phyloP scores from a whole-genome alignment of 345 rosid genomes.

The Moricandia moricandioides region DNA sequence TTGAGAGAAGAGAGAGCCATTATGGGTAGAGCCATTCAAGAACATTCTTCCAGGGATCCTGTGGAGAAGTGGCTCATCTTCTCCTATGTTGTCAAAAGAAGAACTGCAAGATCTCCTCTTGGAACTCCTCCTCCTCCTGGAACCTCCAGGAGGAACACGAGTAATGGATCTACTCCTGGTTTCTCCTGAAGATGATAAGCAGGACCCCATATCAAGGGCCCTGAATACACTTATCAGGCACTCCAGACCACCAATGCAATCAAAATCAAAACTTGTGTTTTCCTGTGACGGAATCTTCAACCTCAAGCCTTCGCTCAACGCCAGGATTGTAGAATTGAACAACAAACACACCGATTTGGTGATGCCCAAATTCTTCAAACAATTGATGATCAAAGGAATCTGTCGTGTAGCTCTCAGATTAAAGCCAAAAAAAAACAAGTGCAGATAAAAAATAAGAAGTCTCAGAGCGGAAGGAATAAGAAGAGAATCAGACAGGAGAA shows the following conservation, averaged over 20 bases:
- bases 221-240: conserved; percentile 79
- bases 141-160: background rate
- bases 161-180: conserved; percentile 48
- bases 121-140: conserved; percentile 53
- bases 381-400: background rate
- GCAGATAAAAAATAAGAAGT: background rate
- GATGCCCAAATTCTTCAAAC: background rate
- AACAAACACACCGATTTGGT: background rate
- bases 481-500: conserved; percentile 3
- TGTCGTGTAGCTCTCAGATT: background rate
- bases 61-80: conserved; percentile 56
- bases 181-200: conserved; percentile 71
- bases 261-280: conserved; percentile 38
- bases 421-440: background rate
- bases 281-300: conserved; percentile 46
- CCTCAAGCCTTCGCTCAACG: conserved; percentile 17
- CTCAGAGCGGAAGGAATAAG: background rate
- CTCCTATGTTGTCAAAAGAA: conserved; percentile 51
- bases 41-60: conserved; percentile 84
- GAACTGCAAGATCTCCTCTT: conserved; percentile 50
- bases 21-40: conserved; percentile 74
- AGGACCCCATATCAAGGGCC: conserved; percentile 99
- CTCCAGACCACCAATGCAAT: conserved; percentile 81
- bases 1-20: conserved; percentile 76
- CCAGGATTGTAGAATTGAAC: conserved; percentile 28